Conservation (phyloP, 208 protist species). For the Eutreptiella sp. region DNA sequence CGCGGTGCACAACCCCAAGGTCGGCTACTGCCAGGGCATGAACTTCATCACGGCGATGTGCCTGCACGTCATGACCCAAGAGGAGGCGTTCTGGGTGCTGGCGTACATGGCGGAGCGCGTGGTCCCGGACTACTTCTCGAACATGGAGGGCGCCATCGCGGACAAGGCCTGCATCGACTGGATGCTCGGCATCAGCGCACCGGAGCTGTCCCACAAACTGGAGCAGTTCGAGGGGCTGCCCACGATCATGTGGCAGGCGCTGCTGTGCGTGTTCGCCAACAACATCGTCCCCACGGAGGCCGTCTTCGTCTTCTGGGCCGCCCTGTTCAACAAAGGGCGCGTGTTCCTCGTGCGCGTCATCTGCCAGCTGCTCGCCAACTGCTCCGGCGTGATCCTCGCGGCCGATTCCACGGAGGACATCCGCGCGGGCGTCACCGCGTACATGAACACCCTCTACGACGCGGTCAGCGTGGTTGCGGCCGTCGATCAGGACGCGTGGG, state of each 20-base stretch:
- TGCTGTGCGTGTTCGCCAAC: slow-evolving; percentile 4
- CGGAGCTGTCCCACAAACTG: slow-evolving; percentile 5
- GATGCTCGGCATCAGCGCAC: slow-evolving; percentile 8
- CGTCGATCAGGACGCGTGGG: background rate
- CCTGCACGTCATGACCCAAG: slow-evolving; percentile 76
- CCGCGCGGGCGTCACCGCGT: background rate
- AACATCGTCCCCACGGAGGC: slow-evolving; percentile 8
- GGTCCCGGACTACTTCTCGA: slow-evolving; percentile 19
- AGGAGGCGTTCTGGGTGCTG: slow-evolving; percentile 76
- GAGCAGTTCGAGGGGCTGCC: background rate
- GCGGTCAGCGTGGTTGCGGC: background rate
- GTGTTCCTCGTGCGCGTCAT: slow-evolving; percentile 3
- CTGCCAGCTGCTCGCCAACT: background rate
- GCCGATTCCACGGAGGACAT: background rate
- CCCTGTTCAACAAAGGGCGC: slow-evolving; percentile 5
- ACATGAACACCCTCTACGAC: slow-evolving; percentile 4
- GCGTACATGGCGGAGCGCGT: slow-evolving; percentile 18
- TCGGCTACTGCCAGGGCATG: slow-evolving; percentile 89
- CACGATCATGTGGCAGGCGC: slow-evolving; percentile 5
- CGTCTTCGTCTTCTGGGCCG: slow-evolving; percentile 5
- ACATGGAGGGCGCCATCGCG: slow-evolving; percentile 12
- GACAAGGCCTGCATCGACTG: background rate
- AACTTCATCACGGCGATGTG: slow-evolving; percentile 75
- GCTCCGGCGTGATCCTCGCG: background rate
- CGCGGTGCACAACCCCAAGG: slow-evolving; percentile 71